A percentile compares a stretch with the other conserved stretches of the same genome.
Conservation (phyloP, 192 early-diverging fungal genomes). For the Umbelopsis sp. region DNA sequence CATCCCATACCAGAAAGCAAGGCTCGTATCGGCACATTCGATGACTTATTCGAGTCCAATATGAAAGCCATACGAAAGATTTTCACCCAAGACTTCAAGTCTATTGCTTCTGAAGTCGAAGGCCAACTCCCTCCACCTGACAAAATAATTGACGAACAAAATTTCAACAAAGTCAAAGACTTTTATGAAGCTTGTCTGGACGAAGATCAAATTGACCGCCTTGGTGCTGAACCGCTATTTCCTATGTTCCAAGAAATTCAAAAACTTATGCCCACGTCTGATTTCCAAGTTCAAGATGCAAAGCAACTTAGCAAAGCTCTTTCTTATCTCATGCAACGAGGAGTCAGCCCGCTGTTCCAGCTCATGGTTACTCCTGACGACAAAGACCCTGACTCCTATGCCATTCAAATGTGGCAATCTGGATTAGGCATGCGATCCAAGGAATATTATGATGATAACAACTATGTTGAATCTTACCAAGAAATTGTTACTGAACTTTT, state of each 20-base stretch:
- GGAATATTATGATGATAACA: conserved; percentile 62
- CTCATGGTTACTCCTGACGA: conserved; percentile 55
- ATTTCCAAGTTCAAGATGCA: background rate
- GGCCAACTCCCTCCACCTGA: conserved; percentile 41
- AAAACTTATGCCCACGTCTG: conserved; percentile 26
- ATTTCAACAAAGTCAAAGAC: conserved; percentile 61
- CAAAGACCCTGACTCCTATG: conserved; percentile 58
- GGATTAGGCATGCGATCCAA: conserved; percentile 68
- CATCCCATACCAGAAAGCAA: conserved; percentile 69
- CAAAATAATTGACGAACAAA: conserved; percentile 52
- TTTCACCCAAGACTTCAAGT: conserved; percentile 45
- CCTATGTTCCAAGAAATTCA: conserved; percentile 47
- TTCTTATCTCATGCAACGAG: background rate
- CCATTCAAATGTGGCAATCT: conserved; percentile 54
- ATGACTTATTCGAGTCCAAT: conserved; percentile 23
- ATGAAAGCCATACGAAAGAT: conserved; percentile 47
- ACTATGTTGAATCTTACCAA: conserved; percentile 46
- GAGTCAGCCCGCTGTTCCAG: conserved; percentile 47
- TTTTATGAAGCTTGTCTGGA: conserved; percentile 65
- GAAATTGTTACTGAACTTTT: conserved; percentile 51
- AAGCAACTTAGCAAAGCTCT: conserved; percentile 24
- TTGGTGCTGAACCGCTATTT: conserved; percentile 48
- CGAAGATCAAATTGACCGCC: conserved; percentile 43
- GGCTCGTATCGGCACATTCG: conserved; percentile 32
- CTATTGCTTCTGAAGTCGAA: conserved; percentile 25